Percentiles rank a stretch among this genome's conserved stretches.
These are phyloP conservation scores for Boechera stricta DNA, from an alignment of 345 rosid genomes.

Conservation along the genomic window DNA sequence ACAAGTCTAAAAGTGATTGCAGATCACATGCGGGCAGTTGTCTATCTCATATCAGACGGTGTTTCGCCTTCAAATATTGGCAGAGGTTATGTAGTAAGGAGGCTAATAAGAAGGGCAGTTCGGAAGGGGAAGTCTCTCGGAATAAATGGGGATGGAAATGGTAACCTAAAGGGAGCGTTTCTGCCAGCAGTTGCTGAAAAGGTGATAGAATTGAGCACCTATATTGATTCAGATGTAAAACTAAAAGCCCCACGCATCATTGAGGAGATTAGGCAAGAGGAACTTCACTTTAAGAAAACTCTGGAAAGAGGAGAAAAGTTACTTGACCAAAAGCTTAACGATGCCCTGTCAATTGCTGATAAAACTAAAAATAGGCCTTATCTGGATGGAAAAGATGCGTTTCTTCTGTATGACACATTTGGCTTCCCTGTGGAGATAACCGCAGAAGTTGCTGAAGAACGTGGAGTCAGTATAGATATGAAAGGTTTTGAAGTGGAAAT, in stretches of 20 bases:
- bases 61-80: slow-evolving; percentile 92
- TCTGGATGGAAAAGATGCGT: slow-evolving; percentile 83
- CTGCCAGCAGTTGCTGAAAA: slow-evolving; percentile 75
- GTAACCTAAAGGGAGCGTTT: slow-evolving; percentile 69
- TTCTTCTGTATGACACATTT: slow-evolving; percentile 80
- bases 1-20: slow-evolving; percentile 79
- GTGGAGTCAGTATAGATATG: slow-evolving; percentile 68
- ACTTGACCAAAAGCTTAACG: slow-evolving; percentile 72
- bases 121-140: slow-evolving; percentile 87
- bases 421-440: slow-evolving; percentile 98
- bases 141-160: slow-evolving; percentile 64
- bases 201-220: slow-evolving; percentile 76
- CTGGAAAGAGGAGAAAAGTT: slow-evolving; percentile 90
- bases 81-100: slow-evolving; percentile 91
- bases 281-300: slow-evolving; percentile 85
- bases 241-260: slow-evolving; percentile 61
- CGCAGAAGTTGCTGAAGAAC: slow-evolving; percentile 79
- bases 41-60: slow-evolving; percentile 91
- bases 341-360: slow-evolving; percentile 54
- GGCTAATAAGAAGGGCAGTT: slow-evolving; percentile 91
- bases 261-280: slow-evolving; percentile 87
- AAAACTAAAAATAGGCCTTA: slow-evolving; percentile 55
- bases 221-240: slow-evolving; percentile 74
- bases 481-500: slow-evolving; percentile 74
- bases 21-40: slow-evolving; percentile 91